Base-by-base conservation (phyloP, 2,329 filamentous ascomycete species). In the Gliomastix tumulicola region DNA sequence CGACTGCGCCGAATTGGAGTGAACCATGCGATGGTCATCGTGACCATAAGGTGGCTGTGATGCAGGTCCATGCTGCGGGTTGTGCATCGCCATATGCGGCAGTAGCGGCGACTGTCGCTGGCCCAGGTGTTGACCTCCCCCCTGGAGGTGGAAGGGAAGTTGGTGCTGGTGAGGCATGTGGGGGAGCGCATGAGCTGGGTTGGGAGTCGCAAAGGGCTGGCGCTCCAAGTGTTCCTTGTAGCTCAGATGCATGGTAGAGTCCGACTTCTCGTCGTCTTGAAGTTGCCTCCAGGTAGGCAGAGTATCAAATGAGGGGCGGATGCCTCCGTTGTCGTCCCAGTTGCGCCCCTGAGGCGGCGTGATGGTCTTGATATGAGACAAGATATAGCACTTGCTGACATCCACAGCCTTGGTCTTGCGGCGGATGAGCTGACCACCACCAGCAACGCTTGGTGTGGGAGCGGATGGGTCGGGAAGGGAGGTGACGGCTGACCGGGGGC, bases 1-100 rank as follows among this genome's bases (percentile, higher is more conserved):
- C 4, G 88, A 87, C 49, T 89, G 88, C 4, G 81, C 81, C 18
- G 85, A 88, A 46, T 82, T 88, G 7, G 82, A 84, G 40, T 85
- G 86, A 64, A 92, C 84, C 85, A 96, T 94, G 35, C 88, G 79
- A 52, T 89, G 86, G 40, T 88, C 84, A 47, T 94, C 89, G 47
- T 79, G 81, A 49, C 82, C 86, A 46, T 81, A 84, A 4, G 76
- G 74, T 13, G 72, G 71, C 36, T 77, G 76, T 30, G 79, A 75
- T 6, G 73, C 75, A 45, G 83, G 83, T 5, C 63, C 68, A 49
- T 88, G 85, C 39, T 84, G 83, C 42, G 82, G 81, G 19, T 73
- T 74, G 49, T 88, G 84, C 60, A 88, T 80, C 50, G 84, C 84
- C 56, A 88, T 86, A 15, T 83, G 79, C 16, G 82, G 79, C 52